Conservation (phyloP, 495 filamentous ascomycete species). For the Hamigera avellanea region DNA sequence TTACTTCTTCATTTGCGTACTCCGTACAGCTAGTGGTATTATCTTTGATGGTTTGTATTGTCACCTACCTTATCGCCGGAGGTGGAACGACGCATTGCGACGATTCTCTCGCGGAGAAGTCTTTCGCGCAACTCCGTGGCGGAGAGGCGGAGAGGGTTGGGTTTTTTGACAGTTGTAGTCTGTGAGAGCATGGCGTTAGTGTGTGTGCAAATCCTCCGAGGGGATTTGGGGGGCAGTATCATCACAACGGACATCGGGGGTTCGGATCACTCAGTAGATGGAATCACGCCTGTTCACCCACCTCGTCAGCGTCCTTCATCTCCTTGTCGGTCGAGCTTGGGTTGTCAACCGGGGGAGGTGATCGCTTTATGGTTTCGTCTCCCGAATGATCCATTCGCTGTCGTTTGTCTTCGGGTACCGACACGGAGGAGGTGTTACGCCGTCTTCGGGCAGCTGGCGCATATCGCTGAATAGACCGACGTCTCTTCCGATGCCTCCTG, state of each 20-base stretch:
- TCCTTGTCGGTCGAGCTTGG: conserved; percentile 12
- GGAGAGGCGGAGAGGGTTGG: conserved; percentile 11
- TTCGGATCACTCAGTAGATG: conserved; percentile 3
- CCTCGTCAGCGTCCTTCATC: conserved; percentile 28
- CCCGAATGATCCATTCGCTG: conserved; percentile 51
- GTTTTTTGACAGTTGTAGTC: conserved; percentile 1
- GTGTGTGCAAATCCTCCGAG: neutral
- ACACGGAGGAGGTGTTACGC: conserved; percentile 40
- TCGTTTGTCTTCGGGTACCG: conserved; percentile 38
- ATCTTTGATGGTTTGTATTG: neutral
- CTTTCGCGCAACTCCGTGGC: conserved; percentile 52
- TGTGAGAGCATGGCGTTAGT: conserved; percentile 7
- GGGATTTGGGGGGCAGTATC: neutral
- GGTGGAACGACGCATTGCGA: conserved; percentile 32
- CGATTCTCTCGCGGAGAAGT: conserved; percentile 56
- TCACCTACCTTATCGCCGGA: conserved; percentile 18
- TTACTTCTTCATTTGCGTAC: no score
- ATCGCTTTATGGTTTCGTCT: conserved; percentile 38
- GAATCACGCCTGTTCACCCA: conserved; percentile 27
- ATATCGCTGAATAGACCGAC: conserved; percentile 41
- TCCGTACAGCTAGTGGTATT: no score
- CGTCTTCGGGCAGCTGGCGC: conserved; percentile 34
- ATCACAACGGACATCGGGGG: conserved; percentile 1
- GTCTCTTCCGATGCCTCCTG: conserved; percentile 34
- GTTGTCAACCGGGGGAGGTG: conserved; percentile 18